Percentiles rank a stretch among this genome's conserved stretches.
phyloP scores from a whole-genome alignment of 2,329 filamentous ascomycete genomes.

The Metarhizium sp. region DNA sequence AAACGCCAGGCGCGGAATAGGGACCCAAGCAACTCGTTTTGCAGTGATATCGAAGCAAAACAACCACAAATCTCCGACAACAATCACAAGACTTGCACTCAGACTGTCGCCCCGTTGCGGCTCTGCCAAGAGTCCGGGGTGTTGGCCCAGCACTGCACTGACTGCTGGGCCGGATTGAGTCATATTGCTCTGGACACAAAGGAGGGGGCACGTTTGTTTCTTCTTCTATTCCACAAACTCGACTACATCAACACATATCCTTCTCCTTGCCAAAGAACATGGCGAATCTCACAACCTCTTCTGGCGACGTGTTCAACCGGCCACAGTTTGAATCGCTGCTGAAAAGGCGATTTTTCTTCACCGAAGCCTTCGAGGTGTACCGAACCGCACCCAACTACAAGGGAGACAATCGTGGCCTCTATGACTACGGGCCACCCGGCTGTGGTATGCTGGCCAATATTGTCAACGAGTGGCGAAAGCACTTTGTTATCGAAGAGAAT shows the following conservation, averaged over 20 bases:
- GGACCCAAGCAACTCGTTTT: too few relatives aligned
- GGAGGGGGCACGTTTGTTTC: too few relatives aligned
- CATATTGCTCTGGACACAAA: too few relatives aligned
- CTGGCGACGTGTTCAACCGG: background rate
- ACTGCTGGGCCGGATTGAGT: too few relatives aligned
- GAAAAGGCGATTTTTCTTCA: conserved; percentile 55
- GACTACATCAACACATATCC: background rate
- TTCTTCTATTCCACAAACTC: background rate
- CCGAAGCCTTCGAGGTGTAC: conserved; percentile 61
- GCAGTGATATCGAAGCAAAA: too few relatives aligned
- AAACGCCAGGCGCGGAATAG: too few relatives aligned
- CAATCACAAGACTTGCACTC: too few relatives aligned
- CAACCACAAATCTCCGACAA: too few relatives aligned
- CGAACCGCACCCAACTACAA: background rate
- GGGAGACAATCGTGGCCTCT: conserved; percentile 2
- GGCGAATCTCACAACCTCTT: background rate
- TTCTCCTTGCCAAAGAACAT: background rate
- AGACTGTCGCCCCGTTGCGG: too few relatives aligned
- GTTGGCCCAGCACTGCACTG: too few relatives aligned
- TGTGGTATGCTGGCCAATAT: conserved; percentile 9
- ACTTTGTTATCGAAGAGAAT: conserved; percentile 10
- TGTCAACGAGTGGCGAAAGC: conserved; percentile 8
- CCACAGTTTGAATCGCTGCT: background rate
- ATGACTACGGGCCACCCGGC: conserved; percentile 10
- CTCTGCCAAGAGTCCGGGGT: too few relatives aligned